Conservation (phyloP, 2,329 filamentous ascomycete genomes). For the Penicillium sp. region DNA sequence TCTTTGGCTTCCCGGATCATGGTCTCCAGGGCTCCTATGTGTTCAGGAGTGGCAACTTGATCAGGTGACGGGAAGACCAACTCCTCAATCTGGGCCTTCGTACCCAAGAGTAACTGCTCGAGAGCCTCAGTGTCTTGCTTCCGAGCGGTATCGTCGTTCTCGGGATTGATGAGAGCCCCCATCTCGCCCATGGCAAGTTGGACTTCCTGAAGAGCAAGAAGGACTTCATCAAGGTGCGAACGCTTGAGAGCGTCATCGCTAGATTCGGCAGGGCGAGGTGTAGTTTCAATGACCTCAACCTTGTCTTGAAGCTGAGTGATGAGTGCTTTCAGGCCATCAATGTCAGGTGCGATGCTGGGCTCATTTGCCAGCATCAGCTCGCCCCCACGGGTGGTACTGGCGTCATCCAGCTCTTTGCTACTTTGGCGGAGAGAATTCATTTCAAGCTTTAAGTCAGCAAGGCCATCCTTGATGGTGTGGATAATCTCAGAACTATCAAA, state of each 20-base stretch:
- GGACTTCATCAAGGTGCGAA: slow-evolving; percentile 48
- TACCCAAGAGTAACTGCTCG: slow-evolving; percentile 84
- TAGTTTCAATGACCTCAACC: slow-evolving; percentile 69
- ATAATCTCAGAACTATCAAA: slow-evolving; percentile 87
- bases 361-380: slow-evolving; percentile 59
- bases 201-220: slow-evolving; percentile 51
- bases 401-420: slow-evolving; percentile 50
- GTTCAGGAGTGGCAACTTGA: slow-evolving; percentile 63
- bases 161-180: slow-evolving; percentile 45
- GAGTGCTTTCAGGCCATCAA: slow-evolving; percentile 81
- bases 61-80: slow-evolving; percentile 64
- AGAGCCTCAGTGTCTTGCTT: slow-evolving; percentile 89
- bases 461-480: slow-evolving; percentile 78
- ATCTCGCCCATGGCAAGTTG: slow-evolving; percentile 59
- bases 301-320: slow-evolving; percentile 81
- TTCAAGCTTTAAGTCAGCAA: slow-evolving; percentile 72
- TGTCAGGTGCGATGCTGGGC: slow-evolving; percentile 50
- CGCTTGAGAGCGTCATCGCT: slow-evolving; percentile 47
- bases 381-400: slow-evolving; percentile 51
- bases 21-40: slow-evolving; percentile 62
- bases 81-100: slow-evolving; percentile 83
- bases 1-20: slow-evolving; percentile 75
- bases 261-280: slow-evolving; percentile 40
- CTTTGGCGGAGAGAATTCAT: slow-evolving; percentile 72
- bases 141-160: slow-evolving; percentile 56